These are phyloP conservation scores for Penicillium atrosanguineum DNA, from an alignment of 495 filamentous ascomycete species.

Conservation along the genomic window DNA sequence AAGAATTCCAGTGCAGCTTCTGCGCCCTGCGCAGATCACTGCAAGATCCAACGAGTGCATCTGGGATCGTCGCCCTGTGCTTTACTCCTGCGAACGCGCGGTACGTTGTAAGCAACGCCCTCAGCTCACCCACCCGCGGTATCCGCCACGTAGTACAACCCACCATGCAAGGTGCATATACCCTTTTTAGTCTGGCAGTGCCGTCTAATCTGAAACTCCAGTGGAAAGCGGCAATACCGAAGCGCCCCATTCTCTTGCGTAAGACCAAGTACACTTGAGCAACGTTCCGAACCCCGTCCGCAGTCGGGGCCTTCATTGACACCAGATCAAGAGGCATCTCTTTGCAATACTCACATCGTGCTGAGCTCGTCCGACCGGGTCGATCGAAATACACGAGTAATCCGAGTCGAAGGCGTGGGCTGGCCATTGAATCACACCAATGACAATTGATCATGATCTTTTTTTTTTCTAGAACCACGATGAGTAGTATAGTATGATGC, in stretches of 20 bases:
- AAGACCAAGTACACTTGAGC: no score
- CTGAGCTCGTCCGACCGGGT: not conserved
- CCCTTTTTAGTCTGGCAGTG: not conserved
- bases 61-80: not conserved
- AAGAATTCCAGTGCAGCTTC: not conserved
- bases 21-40: not conserved
- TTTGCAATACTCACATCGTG: not conserved
- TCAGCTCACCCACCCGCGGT: not conserved
- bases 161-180: not conserved
- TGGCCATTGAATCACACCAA: not conserved
- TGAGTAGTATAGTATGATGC: not conserved
- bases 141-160: not conserved
- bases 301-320: not conserved
- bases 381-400: no score
- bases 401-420: not conserved
- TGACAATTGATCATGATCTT: not conserved
- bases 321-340: not conserved
- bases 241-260: not conserved
- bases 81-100: not conserved
- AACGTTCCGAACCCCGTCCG: no score
- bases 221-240: not conserved
- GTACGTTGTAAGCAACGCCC: not conserved
- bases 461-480: not conserved
- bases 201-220: not conserved
- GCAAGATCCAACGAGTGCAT: not conserved